Percentiles rank a stretch among this genome's conserved stretches.
phyloP scores from a whole-genome alignment of 106 monocot genomes.

The Acorus calamus region DNA sequence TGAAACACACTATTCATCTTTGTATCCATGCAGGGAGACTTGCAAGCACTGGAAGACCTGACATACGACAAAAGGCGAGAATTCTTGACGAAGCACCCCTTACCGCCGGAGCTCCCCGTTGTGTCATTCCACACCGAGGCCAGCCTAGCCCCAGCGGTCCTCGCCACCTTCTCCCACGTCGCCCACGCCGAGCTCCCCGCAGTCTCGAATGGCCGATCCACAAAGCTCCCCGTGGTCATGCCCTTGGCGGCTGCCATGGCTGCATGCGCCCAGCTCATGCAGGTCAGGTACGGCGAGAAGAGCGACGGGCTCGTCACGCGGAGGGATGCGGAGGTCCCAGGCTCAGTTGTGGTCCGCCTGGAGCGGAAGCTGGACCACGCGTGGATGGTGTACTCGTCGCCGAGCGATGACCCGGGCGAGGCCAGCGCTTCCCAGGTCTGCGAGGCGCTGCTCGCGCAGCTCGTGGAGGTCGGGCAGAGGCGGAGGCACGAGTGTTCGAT shows the following conservation, averaged over 20 bases:
- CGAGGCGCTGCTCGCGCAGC: constrained; percentile 72
- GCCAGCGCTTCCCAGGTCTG: constrained; percentile 72
- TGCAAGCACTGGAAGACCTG: constrained; percentile 65
- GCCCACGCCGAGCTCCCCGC: constrained; percentile 66
- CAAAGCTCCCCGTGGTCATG: constrained; percentile 67
- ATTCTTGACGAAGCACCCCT: constrained; percentile 42
- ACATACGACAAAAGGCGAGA: constrained; percentile 63
- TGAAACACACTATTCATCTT: no score
- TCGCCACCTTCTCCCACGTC: constrained; percentile 55
- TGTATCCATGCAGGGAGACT: constrained; percentile 45
- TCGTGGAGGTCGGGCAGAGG: constrained; percentile 68
- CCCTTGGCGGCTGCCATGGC: constrained; percentile 71
- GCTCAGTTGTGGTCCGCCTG: constrained; percentile 56
- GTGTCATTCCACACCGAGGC: constrained; percentile 89
- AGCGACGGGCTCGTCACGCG: constrained; percentile 77
- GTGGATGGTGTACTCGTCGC: constrained; percentile 83
- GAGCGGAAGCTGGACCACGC: constrained; percentile 65
- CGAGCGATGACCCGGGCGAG: constrained; percentile 39
- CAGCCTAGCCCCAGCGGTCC: constrained; percentile 34
- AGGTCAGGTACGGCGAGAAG: constrained; percentile 64
- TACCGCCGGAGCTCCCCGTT: constrained; percentile 56
- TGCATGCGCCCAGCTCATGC: constrained; percentile 52
- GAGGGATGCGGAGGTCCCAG: constrained; percentile 72
- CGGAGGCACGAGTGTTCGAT: constrained; percentile 41
- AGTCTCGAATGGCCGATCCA: constrained; percentile 17